A percentile compares a stretch with the other conserved stretches of the same genome.
Conservation (phyloP, 208 protist genomes). For the Leishmania aethiopica region DNA sequence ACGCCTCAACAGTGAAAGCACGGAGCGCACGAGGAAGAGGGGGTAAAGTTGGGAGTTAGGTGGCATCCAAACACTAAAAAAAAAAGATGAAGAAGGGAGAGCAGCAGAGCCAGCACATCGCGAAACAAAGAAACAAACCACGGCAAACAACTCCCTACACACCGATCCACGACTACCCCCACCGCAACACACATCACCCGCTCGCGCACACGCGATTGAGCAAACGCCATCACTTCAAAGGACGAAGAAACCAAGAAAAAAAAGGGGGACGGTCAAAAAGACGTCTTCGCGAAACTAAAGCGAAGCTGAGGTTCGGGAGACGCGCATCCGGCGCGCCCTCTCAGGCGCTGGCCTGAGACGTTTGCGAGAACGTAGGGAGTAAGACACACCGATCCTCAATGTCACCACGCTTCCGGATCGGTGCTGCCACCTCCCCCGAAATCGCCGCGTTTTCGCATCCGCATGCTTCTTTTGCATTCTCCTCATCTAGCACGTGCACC, state of each 20-base stretch:
- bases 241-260: too few relatives aligned
- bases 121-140: not conserved
- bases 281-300: not conserved
- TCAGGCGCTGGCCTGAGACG: not conserved
- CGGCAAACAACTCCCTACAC: not conserved
- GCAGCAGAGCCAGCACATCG: not conserved
- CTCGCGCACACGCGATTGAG: not conserved
- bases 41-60: not conserved
- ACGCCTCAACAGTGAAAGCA: not conserved
- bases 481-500: conserved; percentile 9
- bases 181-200: not conserved
- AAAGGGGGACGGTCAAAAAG: too few relatives aligned
- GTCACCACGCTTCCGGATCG: too few relatives aligned
- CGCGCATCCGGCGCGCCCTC: not conserved
- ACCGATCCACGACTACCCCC: not conserved
- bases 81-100: not conserved
- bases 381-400: too few relatives aligned
- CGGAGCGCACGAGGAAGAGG: not conserved
- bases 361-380: not conserved
- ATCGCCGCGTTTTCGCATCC: not conserved
- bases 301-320: not conserved
- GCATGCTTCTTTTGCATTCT: not conserved
- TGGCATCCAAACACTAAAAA: not conserved
- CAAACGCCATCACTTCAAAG: not conserved
- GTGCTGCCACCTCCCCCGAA: not conserved